Evolutionary conservation across 352 stramenopile genomes (phyloP).

Genomic region (Halophytophthora polymorphica): DNA sequence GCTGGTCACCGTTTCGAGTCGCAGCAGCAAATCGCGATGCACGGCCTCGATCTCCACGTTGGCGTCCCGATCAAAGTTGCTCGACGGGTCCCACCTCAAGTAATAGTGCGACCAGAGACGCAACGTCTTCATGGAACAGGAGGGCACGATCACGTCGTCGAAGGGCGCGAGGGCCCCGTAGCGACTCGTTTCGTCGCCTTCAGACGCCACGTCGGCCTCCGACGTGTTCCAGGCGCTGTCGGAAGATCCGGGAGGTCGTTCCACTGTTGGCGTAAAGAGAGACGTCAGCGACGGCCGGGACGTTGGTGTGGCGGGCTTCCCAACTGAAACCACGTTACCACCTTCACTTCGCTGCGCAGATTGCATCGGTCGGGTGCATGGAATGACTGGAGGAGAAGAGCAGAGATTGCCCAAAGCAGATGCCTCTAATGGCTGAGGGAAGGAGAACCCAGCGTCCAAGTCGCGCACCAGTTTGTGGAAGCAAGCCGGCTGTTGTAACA

Average conservation of each 20-base stretch:
- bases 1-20: slow-evolving; percentile 28
- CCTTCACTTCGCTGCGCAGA: slow-evolving; percentile 13
- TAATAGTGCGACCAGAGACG: slow-evolving; percentile 82
- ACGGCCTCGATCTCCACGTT: slow-evolving; percentile 56
- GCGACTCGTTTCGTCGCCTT: slow-evolving; percentile 37
- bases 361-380: slow-evolving; percentile 15
- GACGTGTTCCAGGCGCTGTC: slow-evolving; percentile 29
- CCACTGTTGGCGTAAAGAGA: slow-evolving; percentile 28
- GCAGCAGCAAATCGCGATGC: slow-evolving; percentile 46
- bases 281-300: slow-evolving; percentile 31
- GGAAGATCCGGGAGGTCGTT: slow-evolving; percentile 21
- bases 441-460: slow-evolving; percentile 53
- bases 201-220: slow-evolving; percentile 28
- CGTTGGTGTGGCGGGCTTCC: slow-evolving; percentile 17
- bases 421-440: slow-evolving; percentile 36
- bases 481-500: slow-evolving; percentile 19
- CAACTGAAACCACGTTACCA: slow-evolving; percentile 3
- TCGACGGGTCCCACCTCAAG: slow-evolving; percentile 68
- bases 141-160: slow-evolving; percentile 69
- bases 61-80: slow-evolving; percentile 53
- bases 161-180: slow-evolving; percentile 27
- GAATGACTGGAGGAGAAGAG: slow-evolving; percentile 14
- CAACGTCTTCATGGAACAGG: slow-evolving; percentile 61
- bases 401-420: slow-evolving; percentile 26
- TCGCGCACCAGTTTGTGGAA: slow-evolving; percentile 56